These are phyloP conservation scores for Fusarium sp. DNA, from an alignment of 2,329 filamentous ascomycete species.

Conservation along the genomic window DNA sequence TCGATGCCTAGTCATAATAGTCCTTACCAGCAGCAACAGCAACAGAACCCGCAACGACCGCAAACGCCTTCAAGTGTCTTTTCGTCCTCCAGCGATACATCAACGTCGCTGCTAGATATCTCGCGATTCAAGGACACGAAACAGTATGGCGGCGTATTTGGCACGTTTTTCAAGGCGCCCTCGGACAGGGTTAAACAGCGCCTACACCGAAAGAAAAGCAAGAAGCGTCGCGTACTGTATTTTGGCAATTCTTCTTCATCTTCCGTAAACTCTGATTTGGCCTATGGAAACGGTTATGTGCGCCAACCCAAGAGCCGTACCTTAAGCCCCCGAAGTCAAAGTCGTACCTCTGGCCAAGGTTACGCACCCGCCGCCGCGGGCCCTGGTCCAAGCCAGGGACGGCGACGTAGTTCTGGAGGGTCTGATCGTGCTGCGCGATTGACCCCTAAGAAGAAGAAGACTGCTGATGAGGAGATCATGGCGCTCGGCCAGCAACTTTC, in stretches of 20 bases:
- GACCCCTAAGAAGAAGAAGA: conserved; percentile 50
- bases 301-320: conserved; percentile 53
- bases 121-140: conserved; percentile 64
- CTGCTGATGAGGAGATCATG: conserved; percentile 69
- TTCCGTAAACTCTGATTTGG: conserved; percentile 75
- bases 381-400: conserved; percentile 25
- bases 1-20: conserved; percentile 36
- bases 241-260: conserved; percentile 74
- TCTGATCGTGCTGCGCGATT: conserved; percentile 31
- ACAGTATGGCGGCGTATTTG: conserved; percentile 66
- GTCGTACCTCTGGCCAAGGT: conserved; percentile 35
- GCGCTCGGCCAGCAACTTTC: conserved; percentile 66
- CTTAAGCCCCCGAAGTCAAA: conserved; percentile 45
- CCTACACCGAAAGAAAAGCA: conserved; percentile 55
- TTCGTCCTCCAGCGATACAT: conserved; percentile 63
- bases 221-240: conserved; percentile 66
- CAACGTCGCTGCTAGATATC: conserved; percentile 74
- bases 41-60: conserved; percentile 41
- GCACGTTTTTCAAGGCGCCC: conserved; percentile 72
- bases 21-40: conserved; percentile 30
- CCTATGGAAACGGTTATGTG: conserved; percentile 73
- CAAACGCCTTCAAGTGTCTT: conserved; percentile 52
- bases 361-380: conserved; percentile 22
- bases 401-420: conserved; percentile 35
- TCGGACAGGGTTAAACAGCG: conserved; percentile 61